Conservation (phyloP, 371 early-diverging fungal species). For the Rhizopus sp. region DNA sequence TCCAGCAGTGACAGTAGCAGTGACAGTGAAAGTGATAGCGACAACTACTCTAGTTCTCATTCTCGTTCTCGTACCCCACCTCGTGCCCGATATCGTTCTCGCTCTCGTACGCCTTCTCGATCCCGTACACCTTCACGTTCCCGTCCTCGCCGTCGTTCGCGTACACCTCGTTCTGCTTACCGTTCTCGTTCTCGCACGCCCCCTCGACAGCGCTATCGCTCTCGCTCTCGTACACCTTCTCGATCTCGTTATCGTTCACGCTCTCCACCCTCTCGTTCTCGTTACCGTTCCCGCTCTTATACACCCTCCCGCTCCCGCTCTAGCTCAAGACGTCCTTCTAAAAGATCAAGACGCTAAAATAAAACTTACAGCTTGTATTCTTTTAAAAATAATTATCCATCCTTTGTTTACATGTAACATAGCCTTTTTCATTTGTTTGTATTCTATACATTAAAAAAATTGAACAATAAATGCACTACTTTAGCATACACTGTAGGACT, state of each 20-base stretch:
- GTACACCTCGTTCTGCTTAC: not conserved
- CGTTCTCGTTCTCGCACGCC: not conserved
- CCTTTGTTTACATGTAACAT: no score
- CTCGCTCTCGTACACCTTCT: not conserved
- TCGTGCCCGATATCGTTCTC: not conserved
- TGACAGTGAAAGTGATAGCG: not conserved
- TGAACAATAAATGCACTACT: no score
- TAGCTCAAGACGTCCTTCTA: no score
- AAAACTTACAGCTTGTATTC: not conserved
- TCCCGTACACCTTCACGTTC: not conserved
- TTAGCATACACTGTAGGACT: no score
- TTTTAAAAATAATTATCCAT: no score
- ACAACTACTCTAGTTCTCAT: not conserved
- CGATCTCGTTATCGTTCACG: not conserved
- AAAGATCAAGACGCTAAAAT: not conserved
- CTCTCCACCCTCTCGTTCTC: not conserved
- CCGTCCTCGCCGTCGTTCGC: not conserved
- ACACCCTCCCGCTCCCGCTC: not conserved
- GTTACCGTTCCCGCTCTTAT: not conserved
- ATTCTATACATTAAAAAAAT: no score
- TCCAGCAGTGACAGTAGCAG: slow-evolving; percentile 1
- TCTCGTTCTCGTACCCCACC: slow-evolving; percentile 1
- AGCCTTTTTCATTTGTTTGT: no score
- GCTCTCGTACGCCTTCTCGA: no score
- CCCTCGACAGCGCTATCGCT: not conserved